phyloP scores from a whole-genome alignment of 139 green algal species.

The Auxenochlorella pyrenoidosa region DNA sequence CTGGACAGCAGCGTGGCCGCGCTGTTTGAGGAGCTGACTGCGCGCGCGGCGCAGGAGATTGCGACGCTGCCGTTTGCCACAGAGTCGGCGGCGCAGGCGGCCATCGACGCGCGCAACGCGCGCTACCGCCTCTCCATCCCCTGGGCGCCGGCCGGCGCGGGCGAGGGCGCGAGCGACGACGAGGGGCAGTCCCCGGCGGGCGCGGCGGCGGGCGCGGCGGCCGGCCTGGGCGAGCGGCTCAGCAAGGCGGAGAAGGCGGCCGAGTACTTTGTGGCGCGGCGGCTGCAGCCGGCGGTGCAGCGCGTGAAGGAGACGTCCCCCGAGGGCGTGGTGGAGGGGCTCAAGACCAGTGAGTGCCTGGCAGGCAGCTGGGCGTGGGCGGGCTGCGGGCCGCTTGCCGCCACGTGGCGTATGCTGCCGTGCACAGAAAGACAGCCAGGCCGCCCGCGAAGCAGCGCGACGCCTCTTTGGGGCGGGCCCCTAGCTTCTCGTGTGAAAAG shows the following conservation, averaged over 20 bases:
- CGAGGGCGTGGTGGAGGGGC: conserved; percentile 62
- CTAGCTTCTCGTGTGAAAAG: no score
- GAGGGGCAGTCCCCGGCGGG: neutral
- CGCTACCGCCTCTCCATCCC: conserved; percentile 49
- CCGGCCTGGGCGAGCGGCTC: conserved; percentile 52
- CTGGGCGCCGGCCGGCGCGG: conserved; percentile 14
- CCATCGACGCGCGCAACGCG: conserved; percentile 69
- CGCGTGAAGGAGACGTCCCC: conserved; percentile 45
- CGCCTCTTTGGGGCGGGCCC: neutral
- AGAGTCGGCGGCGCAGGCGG: conserved; percentile 62
- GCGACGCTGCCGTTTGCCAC: conserved; percentile 63
- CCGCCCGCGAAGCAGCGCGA: neutral
- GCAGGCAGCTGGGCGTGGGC: neutral
- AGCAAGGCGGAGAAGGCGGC: conserved; percentile 75
- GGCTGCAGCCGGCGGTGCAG: conserved; percentile 68
- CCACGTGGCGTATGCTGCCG: neutral
- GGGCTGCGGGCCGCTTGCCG: neutral
- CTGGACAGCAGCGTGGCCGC: conserved; percentile 43
- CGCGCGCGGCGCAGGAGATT: conserved; percentile 61
- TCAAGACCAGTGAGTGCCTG: conserved; percentile 34
- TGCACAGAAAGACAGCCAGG: neutral
- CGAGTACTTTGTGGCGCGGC: conserved; percentile 74
- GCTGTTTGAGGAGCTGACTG: conserved; percentile 39
- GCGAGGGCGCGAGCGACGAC: neutral
- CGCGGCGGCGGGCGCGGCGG: neutral